phyloP scores from a whole-genome alignment of 345 rosid species.

The Eucalyptus coolabah region DNA sequence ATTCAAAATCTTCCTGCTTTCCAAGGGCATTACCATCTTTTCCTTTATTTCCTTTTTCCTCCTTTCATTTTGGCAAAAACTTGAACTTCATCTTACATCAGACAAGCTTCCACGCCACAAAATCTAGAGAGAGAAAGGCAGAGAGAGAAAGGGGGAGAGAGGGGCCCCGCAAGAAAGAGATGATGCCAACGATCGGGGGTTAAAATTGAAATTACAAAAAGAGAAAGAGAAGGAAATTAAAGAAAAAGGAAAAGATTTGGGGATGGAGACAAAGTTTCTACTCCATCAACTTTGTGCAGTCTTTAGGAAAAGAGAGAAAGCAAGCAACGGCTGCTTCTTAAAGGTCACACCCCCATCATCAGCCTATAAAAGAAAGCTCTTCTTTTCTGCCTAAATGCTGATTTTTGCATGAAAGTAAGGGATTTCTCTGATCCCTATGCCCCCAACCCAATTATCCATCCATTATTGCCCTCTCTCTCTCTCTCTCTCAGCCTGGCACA shows the following conservation, averaged over 20 bases:
- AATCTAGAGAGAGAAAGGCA: neutral
- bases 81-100: neutral
- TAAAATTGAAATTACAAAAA: neutral
- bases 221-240: neutral
- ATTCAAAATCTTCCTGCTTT: slow-evolving; percentile 4
- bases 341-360: neutral
- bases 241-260: neutral
- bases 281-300: slow-evolving; percentile 22
- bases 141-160: neutral
- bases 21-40: slow-evolving; percentile 14
- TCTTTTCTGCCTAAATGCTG: neutral
- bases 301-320: slow-evolving; percentile 4
- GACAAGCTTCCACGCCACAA: slow-evolving; percentile 20
- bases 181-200: neutral
- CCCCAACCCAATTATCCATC: neutral
- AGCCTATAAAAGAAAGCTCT: neutral
- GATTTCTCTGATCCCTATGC: slow-evolving; percentile 44
- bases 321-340: neutral
- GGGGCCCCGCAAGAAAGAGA: neutral
- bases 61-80: neutral
- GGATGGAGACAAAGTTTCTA: slow-evolving; percentile 57
- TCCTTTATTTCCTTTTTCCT: neutral
- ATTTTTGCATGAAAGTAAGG: slow-evolving; percentile 50
- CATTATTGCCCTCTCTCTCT: neutral
- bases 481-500: neutral